Evolutionary conservation across 495 filamentous ascomycete species (phyloP), one percentile per base, ranked within the genome.

Genomic region (Pyronema domesticum): DNA sequence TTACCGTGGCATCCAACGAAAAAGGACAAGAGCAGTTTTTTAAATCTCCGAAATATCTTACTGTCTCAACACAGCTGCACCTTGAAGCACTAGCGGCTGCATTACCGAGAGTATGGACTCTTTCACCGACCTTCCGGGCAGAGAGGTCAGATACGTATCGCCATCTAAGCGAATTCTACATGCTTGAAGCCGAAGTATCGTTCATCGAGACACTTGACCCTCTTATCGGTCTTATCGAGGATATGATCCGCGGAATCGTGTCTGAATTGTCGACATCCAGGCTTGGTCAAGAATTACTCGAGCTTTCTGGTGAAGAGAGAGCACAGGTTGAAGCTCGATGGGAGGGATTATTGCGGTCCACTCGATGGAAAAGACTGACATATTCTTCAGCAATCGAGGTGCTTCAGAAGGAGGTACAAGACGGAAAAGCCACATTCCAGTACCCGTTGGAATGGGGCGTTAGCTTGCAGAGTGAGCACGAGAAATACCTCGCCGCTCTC

Each of bases 81-180:
- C 74, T 98, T 2, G 91, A 98, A 71, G 88, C 93, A 23, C 78
- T 94, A 54, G 82, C 88, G 3, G 85, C 89, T 52, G 81, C 89
- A 45, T 74, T 95, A 43, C 83, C 83, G 30, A 86, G 83, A 62
- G 93, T 95, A 14, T 98, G 91, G 91, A 83, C 93, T 3, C 68
- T 98, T 15, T 88, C 88, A 8, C 91, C 91, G 13, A 87, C 86
- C 1, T 98, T 98, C 64, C 80, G 91, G 43, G 93, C 91, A 3
- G 91, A 98, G 66, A 85, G 79, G 69, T 95, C 87, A 66, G 88
- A 95, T 68, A 96, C 91, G 6, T 77, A 88, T 13, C 82, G 93
- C 37, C 91, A 98, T 69, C 72, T 96, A 46, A 94, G 86, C 71
- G 91, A 98, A 62, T 98, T 98, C 67, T 96, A 95, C 69, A 98